Base-by-base conservation (phyloP, 345 rosid species). In the Erysimum cheiranthoides region DNA sequence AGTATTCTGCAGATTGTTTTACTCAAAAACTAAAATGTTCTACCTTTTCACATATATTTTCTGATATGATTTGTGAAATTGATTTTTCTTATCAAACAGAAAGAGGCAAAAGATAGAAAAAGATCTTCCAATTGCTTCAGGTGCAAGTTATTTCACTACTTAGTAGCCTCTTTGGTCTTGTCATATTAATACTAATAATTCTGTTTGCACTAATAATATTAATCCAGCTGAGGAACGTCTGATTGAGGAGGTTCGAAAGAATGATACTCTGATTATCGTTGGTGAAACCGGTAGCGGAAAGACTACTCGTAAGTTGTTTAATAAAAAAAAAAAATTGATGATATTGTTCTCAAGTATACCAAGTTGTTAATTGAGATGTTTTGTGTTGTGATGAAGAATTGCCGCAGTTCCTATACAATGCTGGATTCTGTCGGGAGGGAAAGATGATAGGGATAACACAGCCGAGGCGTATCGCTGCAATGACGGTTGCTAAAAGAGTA, bases 221-320 rank as follows among this genome's bases (percentile, higher is more conserved):
- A 40, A 58, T 53, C 14, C 60, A 91, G 98, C 89, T 69, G 92
- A 88, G 88, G 84, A 64, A 61, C 84, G 91, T 28, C 85, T 94
- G 11, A 51, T 89, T n/a, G 88, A 92, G 47, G 98, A 90, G 86
- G 90, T 94, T 42, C 75, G 71, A 25, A 82, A 79, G 4, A 81
- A 92, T 62, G 86, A 88, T 73, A 78, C 77, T 74, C 60, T 94
- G 69, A 90, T 92, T 12, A 80, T 94, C 18, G 97, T 94, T 65
- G 98, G 97, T 11, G 98, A 92, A 83, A 94, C 98, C 21, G 98
- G 98, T 27, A 92, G 98, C 34, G 98, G 98, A 28, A 94, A 94
- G 81, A 90, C 97, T 12, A 94, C 98, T 38, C 98, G 98, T 94
- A 76, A 80, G 89, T 74, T 63, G 5, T 53, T 53, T 2, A n/a